These are phyloP conservation scores for Lepiota subincarnata DNA, from an alignment of 768 basidiomycete genomes.

Conservation along the genomic window DNA sequence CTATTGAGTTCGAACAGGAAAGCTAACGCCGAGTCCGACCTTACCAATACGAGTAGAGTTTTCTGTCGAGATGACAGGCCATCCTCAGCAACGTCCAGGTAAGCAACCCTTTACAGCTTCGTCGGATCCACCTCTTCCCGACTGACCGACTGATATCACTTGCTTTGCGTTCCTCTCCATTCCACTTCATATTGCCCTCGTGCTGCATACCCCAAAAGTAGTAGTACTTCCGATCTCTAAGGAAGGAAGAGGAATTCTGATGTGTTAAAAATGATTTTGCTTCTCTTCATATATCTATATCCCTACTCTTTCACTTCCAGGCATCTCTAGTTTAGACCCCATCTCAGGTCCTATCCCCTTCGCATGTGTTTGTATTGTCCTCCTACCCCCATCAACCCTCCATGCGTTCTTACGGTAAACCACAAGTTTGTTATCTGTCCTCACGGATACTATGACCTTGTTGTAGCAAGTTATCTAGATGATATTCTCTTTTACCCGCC, in stretches of 20 bases:
- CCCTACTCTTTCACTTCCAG: background rate
- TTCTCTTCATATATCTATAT: background rate
- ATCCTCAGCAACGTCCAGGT: background rate
- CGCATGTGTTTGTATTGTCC: background rate
- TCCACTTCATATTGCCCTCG: background rate
- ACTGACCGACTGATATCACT: background rate
- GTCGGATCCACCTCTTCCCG: background rate
- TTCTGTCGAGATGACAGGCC: background rate
- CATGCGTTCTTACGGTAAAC: background rate
- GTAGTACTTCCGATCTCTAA: conserved; percentile 8
- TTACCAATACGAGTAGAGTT: background rate
- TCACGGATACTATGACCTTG: conserved; percentile 8
- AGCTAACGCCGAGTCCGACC: conserved; percentile 13
- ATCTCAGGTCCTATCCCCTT: too few species aligned
- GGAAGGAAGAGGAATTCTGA: conserved; percentile 1
- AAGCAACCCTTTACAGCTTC: background rate
- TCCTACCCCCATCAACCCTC: too few species aligned
- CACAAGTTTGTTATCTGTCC: background rate
- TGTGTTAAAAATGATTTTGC: background rate
- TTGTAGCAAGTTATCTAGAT: background rate
- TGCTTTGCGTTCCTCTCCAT: background rate
- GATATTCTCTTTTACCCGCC: background rate
- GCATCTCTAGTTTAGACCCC: too few species aligned
- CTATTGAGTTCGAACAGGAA: conserved; percentile 26
- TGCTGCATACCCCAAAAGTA: background rate